phyloP scores from a whole-genome alignment of 768 basidiomycete species.

The Steccherinum ochraceum region DNA sequence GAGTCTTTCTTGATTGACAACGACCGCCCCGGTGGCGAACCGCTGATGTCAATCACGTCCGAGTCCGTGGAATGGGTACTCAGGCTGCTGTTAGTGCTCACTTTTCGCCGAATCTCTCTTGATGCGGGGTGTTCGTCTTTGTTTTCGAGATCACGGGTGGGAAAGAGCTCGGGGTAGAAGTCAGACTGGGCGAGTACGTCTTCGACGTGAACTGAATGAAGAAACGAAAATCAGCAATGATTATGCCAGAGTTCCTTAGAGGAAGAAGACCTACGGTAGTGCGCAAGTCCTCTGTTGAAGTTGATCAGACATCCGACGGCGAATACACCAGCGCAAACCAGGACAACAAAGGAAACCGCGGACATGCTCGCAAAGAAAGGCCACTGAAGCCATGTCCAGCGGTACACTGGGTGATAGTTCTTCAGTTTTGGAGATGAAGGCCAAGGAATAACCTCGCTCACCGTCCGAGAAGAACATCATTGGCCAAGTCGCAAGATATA shows the following conservation, averaged over 20 bases:
- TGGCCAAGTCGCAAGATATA: conserved; percentile 23
- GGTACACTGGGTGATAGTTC: conserved; percentile 23
- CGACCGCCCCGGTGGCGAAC: neutral
- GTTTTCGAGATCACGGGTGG: neutral
- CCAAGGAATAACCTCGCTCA: too few relatives aligned
- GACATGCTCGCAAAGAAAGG: conserved; percentile 44
- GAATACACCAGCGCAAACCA: conserved; percentile 34
- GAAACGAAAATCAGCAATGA: too few relatives aligned
- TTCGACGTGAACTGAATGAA: conserved; percentile 18
- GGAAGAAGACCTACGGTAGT: conserved; percentile 56
- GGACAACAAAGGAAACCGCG: conserved; percentile 31
- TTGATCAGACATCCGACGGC: conserved; percentile 44
- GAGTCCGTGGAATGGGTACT: neutral
- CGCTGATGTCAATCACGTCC: neutral
- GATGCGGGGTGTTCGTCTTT: neutral
- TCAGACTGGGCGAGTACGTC: conserved; percentile 16
- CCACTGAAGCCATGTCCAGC: conserved; percentile 32
- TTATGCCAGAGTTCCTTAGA: too few relatives aligned
- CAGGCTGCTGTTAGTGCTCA: neutral
- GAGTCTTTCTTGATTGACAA: conserved; percentile 13
- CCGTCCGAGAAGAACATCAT: conserved; percentile 20
- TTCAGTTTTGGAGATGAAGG: too few relatives aligned
- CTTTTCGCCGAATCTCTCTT: neutral
- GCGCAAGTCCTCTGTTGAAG: conserved; percentile 47
- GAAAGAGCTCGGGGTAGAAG: conserved; percentile 23